These are phyloP conservation scores for Trichoderma reesei DNA, from an alignment of 495 filamentous ascomycete species.

Conservation along the genomic window DNA sequence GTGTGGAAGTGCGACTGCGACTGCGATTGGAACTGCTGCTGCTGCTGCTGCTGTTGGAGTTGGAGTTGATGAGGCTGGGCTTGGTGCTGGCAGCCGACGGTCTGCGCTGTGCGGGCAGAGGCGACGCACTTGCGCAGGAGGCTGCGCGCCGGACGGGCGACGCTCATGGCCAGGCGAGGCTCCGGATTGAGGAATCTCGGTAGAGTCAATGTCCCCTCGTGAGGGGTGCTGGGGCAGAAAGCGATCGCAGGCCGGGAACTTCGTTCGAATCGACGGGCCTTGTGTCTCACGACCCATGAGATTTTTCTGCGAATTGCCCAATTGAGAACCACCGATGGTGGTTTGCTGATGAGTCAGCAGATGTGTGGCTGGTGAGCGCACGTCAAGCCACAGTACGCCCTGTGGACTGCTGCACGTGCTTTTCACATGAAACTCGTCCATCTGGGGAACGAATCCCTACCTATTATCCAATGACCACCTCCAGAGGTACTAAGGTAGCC, in stretches of 20 bases:
- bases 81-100: constrained; percentile 9
- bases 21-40: too few species aligned
- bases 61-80: too few species aligned
- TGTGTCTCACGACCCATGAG: constrained; percentile 5
- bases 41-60: too few species aligned
- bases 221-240: not conserved
- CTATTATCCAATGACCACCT: too few species aligned
- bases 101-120: constrained; percentile 10
- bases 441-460: too few species aligned
- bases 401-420: too few species aligned
- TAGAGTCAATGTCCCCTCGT: not conserved
- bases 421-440: too few species aligned
- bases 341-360: not conserved
- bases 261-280: not conserved
- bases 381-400: not conserved
- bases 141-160: constrained; percentile 26
- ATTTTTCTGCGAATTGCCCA: constrained; percentile 10
- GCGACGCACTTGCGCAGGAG: constrained; percentile 24
- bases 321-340: not conserved
- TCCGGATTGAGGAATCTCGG: constrained; percentile 12
- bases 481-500: not conserved
- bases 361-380: not conserved
- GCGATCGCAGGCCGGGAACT: not conserved
- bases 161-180: constrained; percentile 22
- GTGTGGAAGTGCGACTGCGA: constrained; percentile 26